These are phyloP conservation scores for Fusarium coicis DNA, from an alignment of 2,329 filamentous ascomycete genomes.

Conservation along the genomic window DNA sequence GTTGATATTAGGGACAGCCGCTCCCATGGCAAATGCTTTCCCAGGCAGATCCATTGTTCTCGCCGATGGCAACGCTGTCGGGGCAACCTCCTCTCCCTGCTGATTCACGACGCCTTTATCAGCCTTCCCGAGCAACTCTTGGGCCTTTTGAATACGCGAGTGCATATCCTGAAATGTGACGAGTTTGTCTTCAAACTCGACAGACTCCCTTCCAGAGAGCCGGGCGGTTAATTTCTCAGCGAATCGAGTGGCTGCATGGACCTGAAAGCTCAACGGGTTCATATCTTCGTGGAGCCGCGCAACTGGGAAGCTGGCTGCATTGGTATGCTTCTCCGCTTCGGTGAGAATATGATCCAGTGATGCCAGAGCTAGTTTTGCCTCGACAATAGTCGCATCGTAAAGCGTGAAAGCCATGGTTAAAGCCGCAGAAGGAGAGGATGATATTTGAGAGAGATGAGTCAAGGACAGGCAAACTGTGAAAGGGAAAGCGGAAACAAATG, in stretches of 20 bases:
- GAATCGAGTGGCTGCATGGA: constrained; percentile 44
- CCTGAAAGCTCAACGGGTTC: constrained; percentile 51
- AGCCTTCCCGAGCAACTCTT: constrained; percentile 43
- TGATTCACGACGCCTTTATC: constrained; percentile 48
- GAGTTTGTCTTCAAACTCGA: constrained; percentile 42
- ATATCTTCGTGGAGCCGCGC: constrained; percentile 51
- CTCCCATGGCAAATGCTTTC: constrained; percentile 56
- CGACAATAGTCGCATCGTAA: constrained; percentile 48
- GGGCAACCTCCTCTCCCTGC: constrained; percentile 39
- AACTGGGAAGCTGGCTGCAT: constrained; percentile 43
- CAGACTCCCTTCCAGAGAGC: constrained; percentile 42
- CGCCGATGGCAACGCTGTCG: constrained; percentile 34
- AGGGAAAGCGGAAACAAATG: neutral
- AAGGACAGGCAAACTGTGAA: neutral
- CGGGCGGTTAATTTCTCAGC: constrained; percentile 44
- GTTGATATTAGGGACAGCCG: constrained; percentile 66
- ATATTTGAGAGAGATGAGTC: neutral
- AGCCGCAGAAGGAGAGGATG: neutral
- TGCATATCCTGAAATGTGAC: constrained; percentile 47
- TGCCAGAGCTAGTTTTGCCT: constrained; percentile 41
- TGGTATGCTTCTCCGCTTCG: constrained; percentile 46
- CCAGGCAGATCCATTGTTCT: constrained; percentile 38
- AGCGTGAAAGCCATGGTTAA: constrained; percentile 43
- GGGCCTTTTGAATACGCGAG: constrained; percentile 43
- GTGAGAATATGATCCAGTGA: constrained; percentile 45